phyloP scores from a whole-genome alignment of 176 grass and related monocot species.

The Phragmites australis region DNA sequence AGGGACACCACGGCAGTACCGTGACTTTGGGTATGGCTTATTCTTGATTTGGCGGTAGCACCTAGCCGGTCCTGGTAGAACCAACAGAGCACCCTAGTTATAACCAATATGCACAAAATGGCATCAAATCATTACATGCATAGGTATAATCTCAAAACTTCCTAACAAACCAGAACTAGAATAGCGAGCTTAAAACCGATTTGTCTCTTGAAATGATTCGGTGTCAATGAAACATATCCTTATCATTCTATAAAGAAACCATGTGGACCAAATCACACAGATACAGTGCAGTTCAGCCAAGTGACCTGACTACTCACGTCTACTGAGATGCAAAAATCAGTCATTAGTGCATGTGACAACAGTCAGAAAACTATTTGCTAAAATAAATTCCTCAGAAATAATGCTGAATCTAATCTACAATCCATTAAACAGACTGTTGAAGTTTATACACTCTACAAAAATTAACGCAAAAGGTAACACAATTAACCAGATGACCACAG shows the following conservation, averaged over 20 bases:
- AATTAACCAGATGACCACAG: too few species aligned
- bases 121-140: neutral
- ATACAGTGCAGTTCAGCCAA: neutral
- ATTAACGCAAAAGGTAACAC: too few species aligned
- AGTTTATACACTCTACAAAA: too few species aligned
- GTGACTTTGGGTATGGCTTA: conserved; percentile 47
- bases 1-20: conserved; percentile 51
- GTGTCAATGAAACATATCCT: neutral
- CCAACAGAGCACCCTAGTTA: neutral
- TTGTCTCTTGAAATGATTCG: neutral
- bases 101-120: conserved; percentile 12
- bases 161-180: neutral
- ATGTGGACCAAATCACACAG: neutral
- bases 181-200: neutral
- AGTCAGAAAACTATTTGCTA: too few species aligned
- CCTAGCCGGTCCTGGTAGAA: conserved; percentile 27
- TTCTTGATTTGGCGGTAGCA: conserved; percentile 54
- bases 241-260: neutral
- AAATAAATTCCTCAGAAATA: too few species aligned
- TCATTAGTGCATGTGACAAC: neutral
- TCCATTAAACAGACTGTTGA: too few species aligned
- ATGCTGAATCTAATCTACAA: too few species aligned
- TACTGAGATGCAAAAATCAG: neutral
- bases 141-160: neutral
- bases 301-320: neutral